These are phyloP conservation scores for Syzygium grande DNA, from an alignment of 345 rosid species.

Conservation along the genomic window DNA sequence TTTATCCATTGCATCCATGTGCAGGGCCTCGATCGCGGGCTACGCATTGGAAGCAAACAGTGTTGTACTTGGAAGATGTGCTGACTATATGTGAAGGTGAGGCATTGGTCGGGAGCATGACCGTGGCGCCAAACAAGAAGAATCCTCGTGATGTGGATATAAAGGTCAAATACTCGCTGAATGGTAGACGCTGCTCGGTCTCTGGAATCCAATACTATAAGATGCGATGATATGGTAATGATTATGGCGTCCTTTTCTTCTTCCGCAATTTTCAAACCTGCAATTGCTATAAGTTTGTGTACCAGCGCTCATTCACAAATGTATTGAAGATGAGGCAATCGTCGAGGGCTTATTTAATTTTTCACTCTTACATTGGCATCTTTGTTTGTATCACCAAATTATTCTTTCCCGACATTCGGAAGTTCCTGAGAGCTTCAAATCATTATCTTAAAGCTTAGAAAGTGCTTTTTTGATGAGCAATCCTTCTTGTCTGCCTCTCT, in stretches of 20 bases:
- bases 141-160: slow-evolving; percentile 92
- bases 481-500: not conserved
- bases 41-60: slow-evolving; percentile 98
- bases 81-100: slow-evolving; percentile 92
- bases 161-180: slow-evolving; percentile 59
- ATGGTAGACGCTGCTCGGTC: slow-evolving; percentile 50
- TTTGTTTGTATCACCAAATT: not conserved
- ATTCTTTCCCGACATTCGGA: not conserved
- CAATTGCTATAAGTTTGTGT: not conserved
- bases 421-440: not conserved
- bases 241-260: not conserved
- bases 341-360: not conserved
- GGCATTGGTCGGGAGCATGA: slow-evolving; percentile 74
- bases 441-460: not conserved
- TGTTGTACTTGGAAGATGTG: slow-evolving; percentile 87
- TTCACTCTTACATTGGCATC: not conserved
- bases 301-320: not conserved
- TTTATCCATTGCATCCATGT: slow-evolving; percentile 24
- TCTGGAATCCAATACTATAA: slow-evolving; percentile 64
- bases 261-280: not conserved
- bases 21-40: slow-evolving; percentile 78
- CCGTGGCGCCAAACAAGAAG: slow-evolving; percentile 80
- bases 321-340: not conserved
- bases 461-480: not conserved
- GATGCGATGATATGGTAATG: slow-evolving; percentile 59